Percentiles rank a stretch among this genome's conserved stretches.
phyloP scores from a whole-genome alignment of 257 asterid genomes.

The Cruciata laevipes region DNA sequence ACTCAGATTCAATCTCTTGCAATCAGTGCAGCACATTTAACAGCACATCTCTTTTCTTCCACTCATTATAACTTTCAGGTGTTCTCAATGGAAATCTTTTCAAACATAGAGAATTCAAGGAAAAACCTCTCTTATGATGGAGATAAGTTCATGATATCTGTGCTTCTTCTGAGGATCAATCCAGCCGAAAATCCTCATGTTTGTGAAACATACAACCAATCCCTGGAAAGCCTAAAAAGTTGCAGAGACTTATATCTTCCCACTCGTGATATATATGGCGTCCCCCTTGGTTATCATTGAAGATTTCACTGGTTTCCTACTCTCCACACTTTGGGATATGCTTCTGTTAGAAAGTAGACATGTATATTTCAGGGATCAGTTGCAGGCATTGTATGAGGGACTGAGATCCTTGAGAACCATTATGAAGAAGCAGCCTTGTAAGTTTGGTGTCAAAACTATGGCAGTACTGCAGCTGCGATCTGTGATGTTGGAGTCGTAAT shows the following conservation, averaged over 20 bases:
- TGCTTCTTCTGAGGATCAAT: not conserved
- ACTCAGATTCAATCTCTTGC: not conserved
- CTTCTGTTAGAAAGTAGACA: not conserved
- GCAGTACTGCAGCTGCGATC: not conserved
- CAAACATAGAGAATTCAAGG: no score
- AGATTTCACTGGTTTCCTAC: constrained; percentile 2
- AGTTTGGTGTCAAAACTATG: not conserved
- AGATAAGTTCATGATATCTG: not conserved
- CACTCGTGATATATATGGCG: no score
- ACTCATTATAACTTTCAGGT: not conserved
- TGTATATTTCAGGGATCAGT: not conserved
- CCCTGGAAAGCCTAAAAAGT: not conserved
- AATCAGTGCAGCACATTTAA: not conserved
- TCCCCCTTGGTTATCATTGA: not conserved
- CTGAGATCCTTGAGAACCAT: not conserved
- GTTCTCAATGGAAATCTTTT: not conserved
- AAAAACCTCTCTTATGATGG: not conserved
- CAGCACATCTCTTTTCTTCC: not conserved
- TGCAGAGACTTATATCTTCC: not conserved
- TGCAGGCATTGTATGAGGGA: not conserved
- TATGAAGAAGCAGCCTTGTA: not conserved
- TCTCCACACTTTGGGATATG: not conserved
- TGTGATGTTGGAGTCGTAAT: not conserved
- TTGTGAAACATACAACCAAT: not conserved
- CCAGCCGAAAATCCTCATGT: not conserved